Conservation (phyloP, 225 moss, liverwort and hornwort genomes). For the Straminergon stramineum region DNA sequence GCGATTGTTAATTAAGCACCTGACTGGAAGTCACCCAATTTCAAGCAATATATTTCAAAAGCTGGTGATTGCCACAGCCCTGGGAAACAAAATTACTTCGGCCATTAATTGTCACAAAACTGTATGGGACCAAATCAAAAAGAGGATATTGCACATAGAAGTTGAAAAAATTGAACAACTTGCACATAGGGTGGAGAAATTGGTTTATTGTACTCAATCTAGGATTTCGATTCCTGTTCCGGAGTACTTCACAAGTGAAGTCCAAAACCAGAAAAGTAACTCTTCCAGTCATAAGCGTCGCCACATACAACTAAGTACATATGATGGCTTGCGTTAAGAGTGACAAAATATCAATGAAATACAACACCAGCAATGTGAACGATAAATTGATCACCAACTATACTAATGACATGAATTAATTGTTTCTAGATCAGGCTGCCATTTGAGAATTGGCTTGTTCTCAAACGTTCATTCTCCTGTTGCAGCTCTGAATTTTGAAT, state of each 20-base stretch:
- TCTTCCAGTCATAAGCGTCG: not conserved
- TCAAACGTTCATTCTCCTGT: not conserved
- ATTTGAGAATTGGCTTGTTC: not conserved
- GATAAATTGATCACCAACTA: not conserved
- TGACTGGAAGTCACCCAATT: not conserved
- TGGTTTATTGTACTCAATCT: not conserved
- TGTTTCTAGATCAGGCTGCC: not conserved
- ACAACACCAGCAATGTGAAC: not conserved
- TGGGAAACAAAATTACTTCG: not conserved
- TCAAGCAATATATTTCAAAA: not conserved
- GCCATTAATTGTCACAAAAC: not conserved
- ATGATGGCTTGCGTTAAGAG: not conserved
- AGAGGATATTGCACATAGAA: not conserved
- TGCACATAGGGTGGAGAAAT: not conserved
- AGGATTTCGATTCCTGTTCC: not conserved
- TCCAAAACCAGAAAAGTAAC: not conserved
- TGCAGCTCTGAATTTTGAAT: not conserved
- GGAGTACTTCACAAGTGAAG: not conserved
- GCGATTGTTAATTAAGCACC: no score
- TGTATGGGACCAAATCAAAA: not conserved
- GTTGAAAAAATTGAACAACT: not conserved
- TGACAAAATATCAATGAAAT: not conserved
- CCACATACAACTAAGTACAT: not conserved
- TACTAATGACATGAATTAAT: not conserved
- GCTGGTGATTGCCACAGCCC: not conserved